Conservation (phyloP, 129 eudicot species). For the Pulicaria dysenterica region DNA sequence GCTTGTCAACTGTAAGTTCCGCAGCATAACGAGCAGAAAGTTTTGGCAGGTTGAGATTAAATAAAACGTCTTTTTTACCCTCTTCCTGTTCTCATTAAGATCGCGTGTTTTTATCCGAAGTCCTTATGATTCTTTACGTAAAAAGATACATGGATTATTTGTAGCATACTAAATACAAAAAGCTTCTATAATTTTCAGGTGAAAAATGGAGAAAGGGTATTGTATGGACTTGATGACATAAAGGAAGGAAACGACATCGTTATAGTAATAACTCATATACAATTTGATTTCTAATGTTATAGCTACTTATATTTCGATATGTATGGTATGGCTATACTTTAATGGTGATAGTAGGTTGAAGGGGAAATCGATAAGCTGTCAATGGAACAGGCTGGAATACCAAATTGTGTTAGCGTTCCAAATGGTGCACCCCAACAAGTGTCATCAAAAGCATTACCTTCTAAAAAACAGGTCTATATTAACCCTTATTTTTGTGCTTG, state of each 20-base stretch:
- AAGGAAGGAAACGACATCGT: constrained; percentile 69
- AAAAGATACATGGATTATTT: constrained; percentile 5
- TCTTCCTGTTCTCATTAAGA: too few species aligned
- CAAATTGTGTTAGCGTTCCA: constrained; percentile 84
- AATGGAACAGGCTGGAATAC: constrained; percentile 83
- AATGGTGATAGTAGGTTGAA: constrained; percentile 67
- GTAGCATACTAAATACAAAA: neutral
- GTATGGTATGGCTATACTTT: constrained; percentile 22
- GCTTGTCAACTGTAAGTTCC: constrained; percentile 77
- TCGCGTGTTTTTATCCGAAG: neutral
- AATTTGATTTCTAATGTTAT: constrained; percentile 10
- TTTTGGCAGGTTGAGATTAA: constrained; percentile 80
- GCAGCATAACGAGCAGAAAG: constrained; percentile 52
- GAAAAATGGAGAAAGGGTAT: constrained; percentile 65
- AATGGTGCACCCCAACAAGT: constrained; percentile 86
- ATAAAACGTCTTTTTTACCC: neutral
- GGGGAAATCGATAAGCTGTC: constrained; percentile 95
- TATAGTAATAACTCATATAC: constrained; percentile 40
- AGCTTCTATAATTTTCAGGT: constrained; percentile 48
- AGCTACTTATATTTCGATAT: constrained; percentile 18
- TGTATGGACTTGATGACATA: constrained; percentile 90
- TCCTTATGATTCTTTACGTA: constrained; percentile 4
- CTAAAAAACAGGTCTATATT: constrained; percentile 60
- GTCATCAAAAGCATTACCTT: constrained; percentile 51
- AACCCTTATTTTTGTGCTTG: neutral